These are phyloP conservation scores for Xylariaceae sp. DNA, from an alignment of 2,329 filamentous ascomycete genomes.

Conservation along the genomic window DNA sequence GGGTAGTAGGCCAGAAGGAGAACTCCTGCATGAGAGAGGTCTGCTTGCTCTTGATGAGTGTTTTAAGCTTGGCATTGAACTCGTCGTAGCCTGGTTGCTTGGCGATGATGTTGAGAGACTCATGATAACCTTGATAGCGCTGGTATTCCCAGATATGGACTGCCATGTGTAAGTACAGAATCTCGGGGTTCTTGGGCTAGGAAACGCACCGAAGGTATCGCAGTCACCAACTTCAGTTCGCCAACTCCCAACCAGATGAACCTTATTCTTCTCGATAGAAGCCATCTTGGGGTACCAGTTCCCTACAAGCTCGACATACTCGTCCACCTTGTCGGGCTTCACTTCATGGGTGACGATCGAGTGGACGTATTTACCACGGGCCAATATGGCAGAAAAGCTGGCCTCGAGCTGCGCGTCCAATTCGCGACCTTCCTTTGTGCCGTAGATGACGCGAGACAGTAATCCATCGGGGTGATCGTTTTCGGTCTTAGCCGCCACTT, in stretches of 20 bases:
- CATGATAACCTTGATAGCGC: slow-evolving; percentile 92
- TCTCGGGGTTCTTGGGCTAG: not conserved
- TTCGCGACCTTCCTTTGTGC: slow-evolving; percentile 90
- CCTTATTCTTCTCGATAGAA: slow-evolving; percentile 78
- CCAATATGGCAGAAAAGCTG: slow-evolving; percentile 91
- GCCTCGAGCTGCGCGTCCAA: slow-evolving; percentile 94
- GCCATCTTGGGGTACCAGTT: slow-evolving; percentile 92
- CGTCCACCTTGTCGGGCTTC: slow-evolving; percentile 90
- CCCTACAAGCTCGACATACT: slow-evolving; percentile 86
- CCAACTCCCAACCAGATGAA: slow-evolving; percentile 96
- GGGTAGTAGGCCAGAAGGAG: slow-evolving; percentile 96
- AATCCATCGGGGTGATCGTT: slow-evolving; percentile 64
- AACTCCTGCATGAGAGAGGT: slow-evolving; percentile 98
- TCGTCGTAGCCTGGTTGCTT: slow-evolving; percentile 76
- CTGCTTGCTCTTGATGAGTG: slow-evolving; percentile 77
- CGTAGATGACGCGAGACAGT: slow-evolving; percentile 87
- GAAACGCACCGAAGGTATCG: slow-evolving; percentile 66
- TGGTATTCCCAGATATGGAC: slow-evolving; percentile 99
- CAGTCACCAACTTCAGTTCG: slow-evolving; percentile 95
- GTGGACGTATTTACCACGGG: slow-evolving; percentile 96
- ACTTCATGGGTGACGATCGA: slow-evolving; percentile 96
- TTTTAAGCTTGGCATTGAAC: slow-evolving; percentile 81
- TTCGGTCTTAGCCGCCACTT: slow-evolving; percentile 50
- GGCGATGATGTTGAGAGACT: slow-evolving; percentile 80
- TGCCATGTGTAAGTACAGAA: slow-evolving; percentile 37